Evolutionary conservation across 371 early-diverging fungal genomes (phyloP), one percentile per base, ranked within the genome.

Genomic region (Lichtheimia ramosa): DNA sequence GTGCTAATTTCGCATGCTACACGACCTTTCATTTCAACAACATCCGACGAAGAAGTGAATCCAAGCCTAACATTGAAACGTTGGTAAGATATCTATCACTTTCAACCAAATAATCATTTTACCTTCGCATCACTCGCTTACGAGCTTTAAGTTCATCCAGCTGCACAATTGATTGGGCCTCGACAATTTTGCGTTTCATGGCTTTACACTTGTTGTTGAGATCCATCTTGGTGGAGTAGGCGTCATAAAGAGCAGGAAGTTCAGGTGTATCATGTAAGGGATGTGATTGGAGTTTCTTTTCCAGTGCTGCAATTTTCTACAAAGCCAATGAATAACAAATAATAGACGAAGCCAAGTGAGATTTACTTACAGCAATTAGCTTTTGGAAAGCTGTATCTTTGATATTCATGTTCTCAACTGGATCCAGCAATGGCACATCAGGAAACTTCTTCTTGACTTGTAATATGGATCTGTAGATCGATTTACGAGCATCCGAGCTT

Each of bases 1-100:
- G 95, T 86, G 25, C 93, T 93, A 60, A 99, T 96, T 80, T 99
- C 99, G 69, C 99, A 99, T 2, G 99, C 99, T 8, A 99, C 98
- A 62, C 98, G 92, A 34, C 99, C 99, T 79, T 98, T 98, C 82
- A 97, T 86, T 60, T 94, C 92, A 59, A 98, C 91, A 20, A 97
- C 92, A 70, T 95, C 98, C 13, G 85, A 73, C 0, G 72, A 75
- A 2, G 88, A 85, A 0, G 90, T 91, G 71, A 91, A 96, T 3
- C 92, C 96, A 16, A 98, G 79, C 39, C 96, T 86, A 62, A 14
- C 34, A 49, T 34, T 15, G n/a, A 57, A 34, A 25, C 4, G 0
- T 48, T 28, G n/a, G n/a, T 18, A 54, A n/a, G 43, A 46, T 5
- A 5, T 12, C 14, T 16, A 18, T 21, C 16, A 5, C 0, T 14